phyloP scores from a whole-genome alignment of 768 basidiomycete species.

The Rhizopogon vesiculosus region DNA sequence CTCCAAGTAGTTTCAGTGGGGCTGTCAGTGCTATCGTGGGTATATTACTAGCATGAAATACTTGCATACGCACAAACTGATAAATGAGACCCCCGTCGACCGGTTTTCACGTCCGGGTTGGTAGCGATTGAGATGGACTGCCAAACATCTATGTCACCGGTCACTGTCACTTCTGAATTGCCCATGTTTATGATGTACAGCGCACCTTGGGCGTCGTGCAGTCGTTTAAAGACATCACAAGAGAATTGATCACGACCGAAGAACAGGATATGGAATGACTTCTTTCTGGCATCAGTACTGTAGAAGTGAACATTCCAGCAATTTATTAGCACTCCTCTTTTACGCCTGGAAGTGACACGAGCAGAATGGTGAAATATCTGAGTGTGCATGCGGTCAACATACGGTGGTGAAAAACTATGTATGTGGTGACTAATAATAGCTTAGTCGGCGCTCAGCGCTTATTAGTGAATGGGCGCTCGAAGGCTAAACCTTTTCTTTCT shows the following conservation, averaged over 20 bases:
- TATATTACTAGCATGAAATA: background rate
- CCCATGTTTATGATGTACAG: constrained; percentile 3
- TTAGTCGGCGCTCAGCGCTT: no score
- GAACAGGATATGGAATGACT: constrained; percentile 73
- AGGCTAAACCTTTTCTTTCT: no score
- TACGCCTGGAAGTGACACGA: background rate
- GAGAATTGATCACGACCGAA: constrained; percentile 91
- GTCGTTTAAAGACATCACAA: constrained; percentile 59
- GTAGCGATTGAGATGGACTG: constrained; percentile 61
- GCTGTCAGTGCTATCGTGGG: constrained; percentile 38
- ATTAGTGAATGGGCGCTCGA: no score
- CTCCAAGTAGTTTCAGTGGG: constrained; percentile 59
- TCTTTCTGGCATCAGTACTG: background rate
- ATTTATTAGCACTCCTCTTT: background rate
- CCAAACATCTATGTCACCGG: constrained; percentile 66
- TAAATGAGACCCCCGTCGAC: constrained; percentile 53
- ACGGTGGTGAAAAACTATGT: no score
- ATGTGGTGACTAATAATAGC: no score
- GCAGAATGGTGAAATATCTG: background rate
- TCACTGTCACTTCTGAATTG: constrained; percentile 8
- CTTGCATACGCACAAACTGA: constrained; percentile 42
- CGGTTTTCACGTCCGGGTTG: constrained; percentile 60
- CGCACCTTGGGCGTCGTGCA: constrained; percentile 61
- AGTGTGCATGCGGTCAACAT: background rate
- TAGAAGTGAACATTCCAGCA: background rate